Conservation (phyloP, 73 alveolate species). For the Tetrahymena borealis region DNA sequence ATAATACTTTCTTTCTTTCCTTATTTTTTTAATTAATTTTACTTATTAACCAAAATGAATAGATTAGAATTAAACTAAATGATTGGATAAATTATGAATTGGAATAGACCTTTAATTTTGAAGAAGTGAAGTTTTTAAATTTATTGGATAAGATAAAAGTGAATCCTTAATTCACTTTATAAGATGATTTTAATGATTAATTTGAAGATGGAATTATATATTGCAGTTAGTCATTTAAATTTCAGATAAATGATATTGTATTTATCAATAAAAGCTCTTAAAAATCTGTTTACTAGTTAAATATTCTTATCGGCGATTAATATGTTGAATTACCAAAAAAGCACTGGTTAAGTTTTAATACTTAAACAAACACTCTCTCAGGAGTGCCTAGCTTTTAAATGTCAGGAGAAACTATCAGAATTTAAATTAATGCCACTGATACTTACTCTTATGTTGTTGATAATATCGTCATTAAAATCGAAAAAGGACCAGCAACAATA, state of each 20-base stretch:
- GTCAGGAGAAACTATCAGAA: background rate
- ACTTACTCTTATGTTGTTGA: background rate
- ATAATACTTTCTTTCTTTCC: background rate
- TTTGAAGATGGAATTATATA: background rate
- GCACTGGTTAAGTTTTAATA: background rate
- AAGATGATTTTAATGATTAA: background rate
- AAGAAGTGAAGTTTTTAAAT: background rate
- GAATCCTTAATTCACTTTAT: background rate
- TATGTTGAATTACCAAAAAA: background rate
- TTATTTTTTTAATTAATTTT: background rate
- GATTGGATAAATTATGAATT: background rate
- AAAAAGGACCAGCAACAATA: background rate
- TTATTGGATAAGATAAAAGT: background rate
- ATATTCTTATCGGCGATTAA: background rate
- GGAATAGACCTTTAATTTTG: background rate
- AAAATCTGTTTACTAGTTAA: background rate
- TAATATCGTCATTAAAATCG: background rate
- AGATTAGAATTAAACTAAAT: background rate
- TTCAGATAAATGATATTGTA: background rate
- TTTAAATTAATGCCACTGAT: background rate
- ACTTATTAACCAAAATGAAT: background rate
- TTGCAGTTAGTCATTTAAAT: background rate
- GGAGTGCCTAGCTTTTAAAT: background rate
- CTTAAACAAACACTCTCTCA: background rate
- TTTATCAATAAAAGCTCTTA: background rate